Evolutionary conservation across 2,329 filamentous ascomycete species (phyloP).

Genomic region (Pseudocercospora eumusae): DNA sequence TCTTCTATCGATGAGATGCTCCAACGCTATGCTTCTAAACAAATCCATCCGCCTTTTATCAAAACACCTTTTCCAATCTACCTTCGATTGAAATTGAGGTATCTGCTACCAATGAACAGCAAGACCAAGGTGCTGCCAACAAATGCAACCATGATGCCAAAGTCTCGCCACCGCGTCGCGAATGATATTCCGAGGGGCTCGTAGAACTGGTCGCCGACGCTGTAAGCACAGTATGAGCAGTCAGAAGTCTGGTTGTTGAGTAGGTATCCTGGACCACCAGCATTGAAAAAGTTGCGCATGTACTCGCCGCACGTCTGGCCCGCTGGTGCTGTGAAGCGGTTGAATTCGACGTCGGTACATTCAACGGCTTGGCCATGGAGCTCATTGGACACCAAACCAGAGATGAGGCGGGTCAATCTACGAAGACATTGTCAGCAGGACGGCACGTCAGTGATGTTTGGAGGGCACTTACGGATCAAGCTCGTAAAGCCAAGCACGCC

Average conservation of each 20-base stretch:
- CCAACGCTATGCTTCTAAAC: background rate
- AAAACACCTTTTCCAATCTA: constrained; percentile 20
- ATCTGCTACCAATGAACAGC: constrained; percentile 56
- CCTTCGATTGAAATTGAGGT: constrained; percentile 49
- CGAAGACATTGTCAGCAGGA: constrained; percentile 5
- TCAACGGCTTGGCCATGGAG: constrained; percentile 65
- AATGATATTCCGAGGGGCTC: constrained; percentile 66
- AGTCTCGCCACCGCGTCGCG: constrained; percentile 72
- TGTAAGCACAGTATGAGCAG: constrained; percentile 82
- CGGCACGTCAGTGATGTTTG: background rate
- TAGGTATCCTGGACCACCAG: constrained; percentile 72
- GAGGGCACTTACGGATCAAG: constrained; percentile 60
- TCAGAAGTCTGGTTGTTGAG: constrained; percentile 63
- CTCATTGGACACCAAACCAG: constrained; percentile 77
- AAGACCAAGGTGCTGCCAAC: constrained; percentile 74
- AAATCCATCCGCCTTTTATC: background rate
- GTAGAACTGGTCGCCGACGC: constrained; percentile 79
- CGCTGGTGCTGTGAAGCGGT: constrained; percentile 65
- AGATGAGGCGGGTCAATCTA: constrained; percentile 73
- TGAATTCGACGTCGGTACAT: constrained; percentile 65
- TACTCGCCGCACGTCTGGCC: constrained; percentile 73
- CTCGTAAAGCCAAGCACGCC: constrained; percentile 78
- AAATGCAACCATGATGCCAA: constrained; percentile 77
- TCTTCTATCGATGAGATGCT: background rate
- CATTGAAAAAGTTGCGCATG: constrained; percentile 69